These are phyloP conservation scores for Raphanus sativus DNA, from an alignment of 345 rosid species.

Conservation along the genomic window DNA sequence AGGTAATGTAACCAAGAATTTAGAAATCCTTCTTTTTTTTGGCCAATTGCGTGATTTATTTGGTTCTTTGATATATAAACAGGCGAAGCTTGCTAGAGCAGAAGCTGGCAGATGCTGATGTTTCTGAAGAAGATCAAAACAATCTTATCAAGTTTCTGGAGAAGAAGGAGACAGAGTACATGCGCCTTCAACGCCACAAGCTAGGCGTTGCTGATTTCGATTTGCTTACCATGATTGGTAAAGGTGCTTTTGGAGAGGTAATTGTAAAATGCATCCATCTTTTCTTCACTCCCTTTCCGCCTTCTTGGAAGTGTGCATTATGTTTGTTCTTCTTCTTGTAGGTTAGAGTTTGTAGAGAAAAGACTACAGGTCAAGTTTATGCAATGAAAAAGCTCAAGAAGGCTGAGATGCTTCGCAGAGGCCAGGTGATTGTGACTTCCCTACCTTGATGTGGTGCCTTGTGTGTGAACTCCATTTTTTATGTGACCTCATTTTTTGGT, in stretches of 20 bases:
- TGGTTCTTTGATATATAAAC: not conserved
- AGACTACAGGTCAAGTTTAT: slow-evolving; percentile 81
- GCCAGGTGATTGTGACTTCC: slow-evolving; percentile 55
- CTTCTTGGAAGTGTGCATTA: too few relatives aligned
- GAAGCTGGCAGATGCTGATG: slow-evolving; percentile 96
- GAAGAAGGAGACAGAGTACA: slow-evolving; percentile 94
- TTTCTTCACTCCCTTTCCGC: too few relatives aligned
- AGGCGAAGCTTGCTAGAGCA: slow-evolving; percentile 75
- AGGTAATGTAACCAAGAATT: slow-evolving; percentile 42
- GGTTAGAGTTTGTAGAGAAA: slow-evolving; percentile 94
- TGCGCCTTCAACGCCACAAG: slow-evolving; percentile 96
- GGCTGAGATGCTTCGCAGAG: slow-evolving; percentile 98
- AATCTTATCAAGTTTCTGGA: slow-evolving; percentile 88
- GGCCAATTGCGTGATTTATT: not conserved
- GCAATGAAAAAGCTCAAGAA: slow-evolving; percentile 95
- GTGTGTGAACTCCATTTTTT: not conserved
- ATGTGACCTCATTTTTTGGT: not conserved
- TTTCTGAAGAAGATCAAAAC: slow-evolving; percentile 91
- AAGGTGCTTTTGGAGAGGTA: slow-evolving; percentile 92
- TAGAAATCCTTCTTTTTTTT: not conserved
- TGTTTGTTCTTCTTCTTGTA: slow-evolving; percentile 26
- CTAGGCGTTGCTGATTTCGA: slow-evolving; percentile 94
- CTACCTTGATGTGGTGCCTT: not conserved
- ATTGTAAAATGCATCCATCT: too few relatives aligned
- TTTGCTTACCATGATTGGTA: slow-evolving; percentile 76